phyloP scores from a whole-genome alignment of 306 rosid genomes.

The Gastrolobium villosum region DNA sequence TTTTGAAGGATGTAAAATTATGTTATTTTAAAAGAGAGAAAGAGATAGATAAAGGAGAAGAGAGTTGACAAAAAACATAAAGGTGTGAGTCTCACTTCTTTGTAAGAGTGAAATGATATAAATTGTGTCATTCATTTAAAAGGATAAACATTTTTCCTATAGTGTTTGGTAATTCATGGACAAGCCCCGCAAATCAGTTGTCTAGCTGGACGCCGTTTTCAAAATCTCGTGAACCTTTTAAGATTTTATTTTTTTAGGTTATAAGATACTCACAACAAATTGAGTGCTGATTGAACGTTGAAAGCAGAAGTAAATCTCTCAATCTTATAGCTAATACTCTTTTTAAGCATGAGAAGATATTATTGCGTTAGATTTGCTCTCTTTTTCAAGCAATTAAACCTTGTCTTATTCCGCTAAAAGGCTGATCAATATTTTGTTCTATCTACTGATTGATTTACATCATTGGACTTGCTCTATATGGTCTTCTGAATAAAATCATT shows the following conservation, averaged over 20 bases:
- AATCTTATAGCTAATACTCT: not conserved
- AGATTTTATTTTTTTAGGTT: not conserved
- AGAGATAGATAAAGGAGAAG: too few species aligned
- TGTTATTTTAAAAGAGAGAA: too few species aligned
- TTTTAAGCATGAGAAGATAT: conserved; percentile 25
- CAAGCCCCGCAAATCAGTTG: not conserved
- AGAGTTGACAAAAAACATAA: too few species aligned
- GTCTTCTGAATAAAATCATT: not conserved
- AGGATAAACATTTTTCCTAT: too few species aligned
- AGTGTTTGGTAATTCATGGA: conserved; percentile 17
- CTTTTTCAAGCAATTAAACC: not conserved
- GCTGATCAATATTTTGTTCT: not conserved
- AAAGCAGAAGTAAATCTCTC: not conserved
- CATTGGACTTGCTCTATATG: conserved; percentile 6
- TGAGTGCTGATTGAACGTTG: not conserved
- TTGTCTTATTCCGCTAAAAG: not conserved
- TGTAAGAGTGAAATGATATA: too few species aligned
- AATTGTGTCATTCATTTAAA: too few species aligned
- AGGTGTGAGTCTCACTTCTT: too few species aligned
- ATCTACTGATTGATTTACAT: conserved; percentile 31
- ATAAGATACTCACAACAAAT: not conserved
- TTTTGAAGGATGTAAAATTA: too few species aligned
- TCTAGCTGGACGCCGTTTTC: not conserved
- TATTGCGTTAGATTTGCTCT: not conserved
- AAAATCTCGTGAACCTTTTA: not conserved